Percentiles rank a stretch among this genome's conserved stretches.
phyloP scores from a whole-genome alignment of 2,329 filamentous ascomycete genomes.

The Exophiala alcalophila region DNA sequence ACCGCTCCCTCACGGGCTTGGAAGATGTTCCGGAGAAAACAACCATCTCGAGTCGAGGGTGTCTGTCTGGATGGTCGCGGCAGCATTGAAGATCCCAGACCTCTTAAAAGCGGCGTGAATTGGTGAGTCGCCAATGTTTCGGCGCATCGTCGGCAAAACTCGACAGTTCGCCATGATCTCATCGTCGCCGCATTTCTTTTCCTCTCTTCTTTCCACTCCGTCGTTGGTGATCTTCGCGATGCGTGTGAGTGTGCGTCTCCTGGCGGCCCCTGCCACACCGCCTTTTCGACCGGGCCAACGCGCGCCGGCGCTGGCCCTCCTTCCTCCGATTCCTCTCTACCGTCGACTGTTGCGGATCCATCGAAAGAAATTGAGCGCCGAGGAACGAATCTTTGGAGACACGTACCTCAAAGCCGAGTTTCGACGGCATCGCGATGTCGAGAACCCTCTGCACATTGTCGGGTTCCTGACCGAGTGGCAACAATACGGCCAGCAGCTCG shows the following conservation, averaged over 20 bases:
- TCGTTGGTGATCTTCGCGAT: too few species aligned
- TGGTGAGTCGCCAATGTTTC: too few species aligned
- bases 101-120: too few species aligned
- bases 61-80: too few species aligned
- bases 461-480: constrained; percentile 98
- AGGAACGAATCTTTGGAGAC: constrained; percentile 80
- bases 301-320: constrained; percentile 60
- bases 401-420: constrained; percentile 94
- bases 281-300: constrained; percentile 25
- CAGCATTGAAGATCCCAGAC: too few species aligned
- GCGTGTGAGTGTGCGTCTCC: constrained; percentile 20
- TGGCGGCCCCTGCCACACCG: constrained; percentile 23
- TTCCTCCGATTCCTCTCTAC: constrained; percentile 87
- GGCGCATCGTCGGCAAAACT: too few species aligned
- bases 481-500: constrained; percentile 85
- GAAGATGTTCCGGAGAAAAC: too few species aligned
- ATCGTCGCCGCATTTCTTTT: background rate
- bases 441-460: constrained; percentile 91
- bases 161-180: too few species aligned
- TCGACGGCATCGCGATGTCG: constrained; percentile 73
- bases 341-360: constrained; percentile 82
- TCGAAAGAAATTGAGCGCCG: constrained; percentile 68
- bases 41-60: too few species aligned
- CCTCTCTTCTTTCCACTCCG: too few species aligned
- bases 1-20: too few species aligned